Evolutionary conservation across 2,329 filamentous ascomycete genomes (phyloP), one percentile per base, ranked within the genome.

Genomic region (Huntiella savannae): DNA sequence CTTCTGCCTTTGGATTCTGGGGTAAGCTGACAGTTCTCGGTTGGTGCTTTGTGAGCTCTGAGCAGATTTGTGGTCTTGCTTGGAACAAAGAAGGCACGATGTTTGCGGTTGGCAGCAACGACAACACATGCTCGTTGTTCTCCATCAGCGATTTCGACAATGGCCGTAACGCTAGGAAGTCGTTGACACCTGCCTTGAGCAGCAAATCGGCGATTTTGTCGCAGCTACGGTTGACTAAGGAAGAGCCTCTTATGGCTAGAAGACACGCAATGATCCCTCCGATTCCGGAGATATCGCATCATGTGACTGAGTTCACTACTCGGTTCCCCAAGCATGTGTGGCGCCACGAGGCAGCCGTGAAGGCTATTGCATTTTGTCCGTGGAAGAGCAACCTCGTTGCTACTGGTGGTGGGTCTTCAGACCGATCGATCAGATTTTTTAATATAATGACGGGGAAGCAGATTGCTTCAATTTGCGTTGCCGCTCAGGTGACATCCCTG

Each of bases 401-500:
- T 11, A 92, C 88, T 1, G 86, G 91, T 3, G 88, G 91, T 35
- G 91, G 91, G 17, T 88, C 83, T 40, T 93, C 92, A 56, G 88
- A 98, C 63, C 84, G 85, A 55, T 85, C 85, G 59, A 94, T 98
- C 49, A 87, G 93, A 62, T 98, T 98, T 65, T 95, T 82, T 61
- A 87, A 96, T 60, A 82, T 84, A 1, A 70, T 71, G 15, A 87
- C 86, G 0, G 91, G 88, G 4, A 76, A 84, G 2, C 77, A 78
- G 49, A 71, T 98, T 28, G 87, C 88, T 2, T 92, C 82, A 1
- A 96, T 98, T 55, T 80, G 86, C 51, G 91, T 94, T 36, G 79
- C 82, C 33, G 85, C 91, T 2, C 91, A 98, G 63, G 85, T 98
- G 42, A 98, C 91, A 0, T 82, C 82, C 41, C 69, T 98, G 28